Conservation (phyloP, 177 flowering plant species). For the Vitis hybrid region DNA sequence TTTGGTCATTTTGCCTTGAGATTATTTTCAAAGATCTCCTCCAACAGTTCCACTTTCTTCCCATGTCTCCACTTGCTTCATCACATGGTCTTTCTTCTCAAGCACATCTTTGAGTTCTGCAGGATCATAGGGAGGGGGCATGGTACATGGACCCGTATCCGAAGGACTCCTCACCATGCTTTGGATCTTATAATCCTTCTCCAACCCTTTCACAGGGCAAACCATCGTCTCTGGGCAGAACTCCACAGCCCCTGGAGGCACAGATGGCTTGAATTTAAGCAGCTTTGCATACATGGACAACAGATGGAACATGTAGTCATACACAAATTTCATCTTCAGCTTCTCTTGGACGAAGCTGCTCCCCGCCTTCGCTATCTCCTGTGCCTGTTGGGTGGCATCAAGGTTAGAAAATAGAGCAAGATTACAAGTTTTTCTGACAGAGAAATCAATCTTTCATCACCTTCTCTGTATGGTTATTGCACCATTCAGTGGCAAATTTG, state of each 20-base stretch:
- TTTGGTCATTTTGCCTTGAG: neutral
- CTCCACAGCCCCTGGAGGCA: slow-evolving; percentile 5
- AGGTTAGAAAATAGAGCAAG: too few relatives aligned
- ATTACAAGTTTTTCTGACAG: too few relatives aligned
- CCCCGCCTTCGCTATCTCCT: neutral
- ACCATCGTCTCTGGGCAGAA: slow-evolving; percentile 1
- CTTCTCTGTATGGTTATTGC: slow-evolving; percentile 3
- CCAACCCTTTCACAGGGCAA: neutral
- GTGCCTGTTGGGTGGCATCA: slow-evolving; percentile 2
- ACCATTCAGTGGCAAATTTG: slow-evolving; percentile 9
- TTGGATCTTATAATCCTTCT: neutral
- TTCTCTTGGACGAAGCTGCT: neutral
- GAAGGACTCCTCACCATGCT: slow-evolving; percentile 15
- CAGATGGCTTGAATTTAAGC: neutral
- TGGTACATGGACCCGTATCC: slow-evolving; percentile 12
- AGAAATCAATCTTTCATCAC: neutral
- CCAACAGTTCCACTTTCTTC: slow-evolving; percentile 12
- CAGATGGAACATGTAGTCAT: slow-evolving; percentile 14
- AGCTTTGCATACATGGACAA: slow-evolving; percentile 10
- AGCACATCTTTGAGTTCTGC: slow-evolving; percentile 4
- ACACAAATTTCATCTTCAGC: slow-evolving; percentile 5
- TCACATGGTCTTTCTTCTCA: slow-evolving; percentile 1
- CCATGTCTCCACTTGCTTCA: slow-evolving; percentile 10
- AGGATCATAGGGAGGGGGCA: slow-evolving; percentile 25
- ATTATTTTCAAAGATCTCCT: neutral